Conservation (phyloP, 2,329 filamentous ascomycete species). For the Dactylellina leptospora region DNA sequence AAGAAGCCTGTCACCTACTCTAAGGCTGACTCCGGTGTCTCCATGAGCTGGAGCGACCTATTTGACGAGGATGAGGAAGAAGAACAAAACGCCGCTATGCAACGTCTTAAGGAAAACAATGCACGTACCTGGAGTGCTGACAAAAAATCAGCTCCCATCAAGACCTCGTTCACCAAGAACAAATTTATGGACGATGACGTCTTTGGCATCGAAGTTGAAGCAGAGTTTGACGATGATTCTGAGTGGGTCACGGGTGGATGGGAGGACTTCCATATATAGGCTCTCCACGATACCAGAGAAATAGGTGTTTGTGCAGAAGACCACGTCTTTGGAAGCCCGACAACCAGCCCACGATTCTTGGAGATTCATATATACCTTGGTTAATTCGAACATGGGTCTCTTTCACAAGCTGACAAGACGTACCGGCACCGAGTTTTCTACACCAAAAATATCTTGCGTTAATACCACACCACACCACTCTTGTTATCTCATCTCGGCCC, state of each 20-base stretch:
- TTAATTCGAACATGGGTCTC: slow-evolving; percentile 6
- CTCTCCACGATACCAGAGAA: slow-evolving; percentile 4
- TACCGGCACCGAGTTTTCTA: slow-evolving; percentile 23
- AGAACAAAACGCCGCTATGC: slow-evolving; percentile 68
- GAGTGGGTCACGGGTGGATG: slow-evolving; percentile 97
- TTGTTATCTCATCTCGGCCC: slow-evolving; percentile 41
- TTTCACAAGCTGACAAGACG: slow-evolving; percentile 27
- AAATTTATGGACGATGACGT: slow-evolving; percentile 64
- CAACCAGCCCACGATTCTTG: slow-evolving; percentile 59
- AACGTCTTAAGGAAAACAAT: slow-evolving; percentile 69
- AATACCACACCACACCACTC: slow-evolving; percentile 46
- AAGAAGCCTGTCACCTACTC: slow-evolving; percentile 51
- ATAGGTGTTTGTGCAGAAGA: slow-evolving; percentile 31
- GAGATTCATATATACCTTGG: slow-evolving; percentile 35
- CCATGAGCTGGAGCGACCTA: slow-evolving; percentile 99
- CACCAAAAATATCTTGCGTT: slow-evolving; percentile 13
- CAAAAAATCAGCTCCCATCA: slow-evolving; percentile 36
- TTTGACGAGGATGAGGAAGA: slow-evolving; percentile 94
- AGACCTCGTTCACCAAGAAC: slow-evolving; percentile 65
- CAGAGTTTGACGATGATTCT: slow-evolving; percentile 64
- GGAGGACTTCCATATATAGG: slow-evolving; percentile 61
- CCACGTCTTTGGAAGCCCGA: slow-evolving; percentile 12
- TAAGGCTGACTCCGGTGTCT: slow-evolving; percentile 67
- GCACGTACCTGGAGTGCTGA: slow-evolving; percentile 78
- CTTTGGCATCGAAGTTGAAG: slow-evolving; percentile 61